These are phyloP conservation scores for Phytophthora ohioensis DNA, from an alignment of 352 stramenopile species.

Conservation along the genomic window DNA sequence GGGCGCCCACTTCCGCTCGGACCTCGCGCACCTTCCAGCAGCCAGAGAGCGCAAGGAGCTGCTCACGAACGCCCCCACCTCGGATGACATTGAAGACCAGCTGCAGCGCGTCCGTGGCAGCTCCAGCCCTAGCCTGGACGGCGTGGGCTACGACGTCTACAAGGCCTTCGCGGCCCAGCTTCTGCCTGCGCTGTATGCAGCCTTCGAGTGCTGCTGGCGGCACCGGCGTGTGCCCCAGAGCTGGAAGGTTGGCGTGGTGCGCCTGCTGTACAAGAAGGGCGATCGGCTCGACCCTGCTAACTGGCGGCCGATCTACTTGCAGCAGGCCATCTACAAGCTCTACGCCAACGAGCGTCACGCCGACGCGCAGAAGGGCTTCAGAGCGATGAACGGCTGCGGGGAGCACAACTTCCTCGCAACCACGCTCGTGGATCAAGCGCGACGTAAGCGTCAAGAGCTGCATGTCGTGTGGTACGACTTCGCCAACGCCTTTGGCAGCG, in stretches of 20 bases:
- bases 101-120: neutral
- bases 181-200: conserved; percentile 14
- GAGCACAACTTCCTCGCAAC: conserved; percentile 42
- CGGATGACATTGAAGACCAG: conserved; percentile 38
- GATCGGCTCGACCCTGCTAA: conserved; percentile 9
- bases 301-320: conserved; percentile 45
- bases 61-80: neutral
- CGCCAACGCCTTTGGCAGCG: conserved; percentile 31
- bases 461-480: conserved; percentile 44
- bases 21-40: neutral
- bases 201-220: conserved; percentile 29
- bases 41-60: too few species aligned
- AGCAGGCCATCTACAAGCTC: conserved; percentile 48
- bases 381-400: conserved; percentile 36
- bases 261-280: conserved; percentile 43
- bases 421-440: conserved; percentile 31
- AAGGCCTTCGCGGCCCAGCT: conserved; percentile 22
- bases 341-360: conserved; percentile 35
- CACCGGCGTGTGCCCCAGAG: conserved; percentile 14
- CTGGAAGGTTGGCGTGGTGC: conserved; percentile 34
- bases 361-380: conserved; percentile 34
- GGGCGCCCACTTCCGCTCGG: neutral
- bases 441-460: conserved; percentile 18
- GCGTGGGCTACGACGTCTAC: conserved; percentile 33
- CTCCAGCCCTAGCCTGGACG: conserved; percentile 32